Conservation (phyloP, 108 stramenopile genomes). For the Aurantiochytrium sp. region DNA sequence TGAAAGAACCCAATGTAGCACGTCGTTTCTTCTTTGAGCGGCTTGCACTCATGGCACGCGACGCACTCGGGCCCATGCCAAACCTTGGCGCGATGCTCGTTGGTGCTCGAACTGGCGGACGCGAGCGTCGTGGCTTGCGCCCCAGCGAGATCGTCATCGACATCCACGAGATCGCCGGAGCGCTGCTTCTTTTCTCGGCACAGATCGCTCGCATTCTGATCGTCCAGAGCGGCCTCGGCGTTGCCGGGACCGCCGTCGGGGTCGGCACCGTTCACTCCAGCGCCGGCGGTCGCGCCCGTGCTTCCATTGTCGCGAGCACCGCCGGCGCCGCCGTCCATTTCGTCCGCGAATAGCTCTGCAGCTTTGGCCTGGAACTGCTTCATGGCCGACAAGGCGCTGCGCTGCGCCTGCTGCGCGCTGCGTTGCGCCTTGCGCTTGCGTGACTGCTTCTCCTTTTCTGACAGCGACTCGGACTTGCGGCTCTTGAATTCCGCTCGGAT, state of each 20-base stretch:
- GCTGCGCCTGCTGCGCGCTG: neutral
- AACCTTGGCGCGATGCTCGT: neutral
- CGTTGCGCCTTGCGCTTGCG: conserved; percentile 31
- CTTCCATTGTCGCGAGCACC: neutral
- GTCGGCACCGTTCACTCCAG: neutral
- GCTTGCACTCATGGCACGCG: neutral
- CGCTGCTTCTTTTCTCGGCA: neutral
- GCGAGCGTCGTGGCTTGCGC: neutral
- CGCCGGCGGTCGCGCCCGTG: too few species aligned
- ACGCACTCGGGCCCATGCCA: conserved; percentile 15
- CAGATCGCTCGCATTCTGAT: too few species aligned
- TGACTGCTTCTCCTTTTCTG: conserved; percentile 5
- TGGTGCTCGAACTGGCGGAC: too few species aligned
- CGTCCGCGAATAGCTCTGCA: neutral
- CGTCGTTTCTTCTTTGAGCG: neutral
- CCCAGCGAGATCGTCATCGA: neutral
- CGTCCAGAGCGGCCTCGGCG: too few species aligned
- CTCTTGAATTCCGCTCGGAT: neutral
- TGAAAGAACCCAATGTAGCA: conserved; percentile 10
- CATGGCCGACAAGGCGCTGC: neutral
- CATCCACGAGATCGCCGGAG: neutral
- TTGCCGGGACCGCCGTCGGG: neutral
- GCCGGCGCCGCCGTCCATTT: neutral
- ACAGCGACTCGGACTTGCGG: neutral
- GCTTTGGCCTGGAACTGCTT: neutral